A percentile compares a stretch with the other conserved stretches of the same genome.
These are phyloP conservation scores for Dothideomycetes sp. DNA, from an alignment of 2,329 filamentous ascomycete species.

Conservation along the genomic window DNA sequence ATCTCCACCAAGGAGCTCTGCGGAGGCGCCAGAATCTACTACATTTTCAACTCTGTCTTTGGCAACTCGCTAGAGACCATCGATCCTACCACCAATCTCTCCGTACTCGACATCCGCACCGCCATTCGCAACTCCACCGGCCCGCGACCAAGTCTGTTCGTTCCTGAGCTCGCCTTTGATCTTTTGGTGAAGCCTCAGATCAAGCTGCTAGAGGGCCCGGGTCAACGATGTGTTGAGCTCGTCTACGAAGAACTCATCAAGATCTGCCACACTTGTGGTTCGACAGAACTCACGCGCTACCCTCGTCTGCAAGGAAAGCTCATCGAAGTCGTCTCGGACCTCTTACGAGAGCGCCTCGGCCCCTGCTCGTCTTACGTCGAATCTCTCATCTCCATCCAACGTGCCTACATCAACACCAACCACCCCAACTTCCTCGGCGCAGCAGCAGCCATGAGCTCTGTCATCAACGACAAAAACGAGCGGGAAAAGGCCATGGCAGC, in stretches of 20 bases:
- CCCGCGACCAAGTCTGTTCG: slow-evolving; percentile 87
- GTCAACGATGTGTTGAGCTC: slow-evolving; percentile 91
- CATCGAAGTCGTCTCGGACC: slow-evolving; percentile 94
- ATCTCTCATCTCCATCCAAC: slow-evolving; percentile 91
- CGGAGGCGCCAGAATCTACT: slow-evolving; percentile 90
- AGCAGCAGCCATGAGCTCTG: slow-evolving; percentile 92
- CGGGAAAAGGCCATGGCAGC: slow-evolving; percentile 72
- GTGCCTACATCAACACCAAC: slow-evolving; percentile 98
- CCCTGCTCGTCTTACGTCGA: slow-evolving; percentile 87
- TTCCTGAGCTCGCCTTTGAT: slow-evolving; percentile 95
- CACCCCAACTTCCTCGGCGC: slow-evolving; percentile 97
- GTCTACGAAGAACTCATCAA: slow-evolving; percentile 99
- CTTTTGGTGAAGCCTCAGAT: slow-evolving; percentile 97
- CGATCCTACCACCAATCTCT: slow-evolving; percentile 90
- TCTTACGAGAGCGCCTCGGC: slow-evolving; percentile 82
- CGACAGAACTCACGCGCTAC: slow-evolving; percentile 82
- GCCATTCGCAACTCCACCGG: slow-evolving; percentile 97
- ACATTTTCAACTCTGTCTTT: slow-evolving; percentile 98
- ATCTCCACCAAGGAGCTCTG: slow-evolving; percentile 98
- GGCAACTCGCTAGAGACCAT: slow-evolving; percentile 93
- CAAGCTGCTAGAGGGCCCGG: slow-evolving; percentile 87
- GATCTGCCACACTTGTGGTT: slow-evolving; percentile 97
- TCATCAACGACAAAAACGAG: slow-evolving; percentile 90
- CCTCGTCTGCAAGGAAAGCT: slow-evolving; percentile 90
- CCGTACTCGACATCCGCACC: slow-evolving; percentile 87